phyloP scores from a whole-genome alignment of 2,329 filamentous ascomycete genomes.

The Microcyclospora pomicola region DNA sequence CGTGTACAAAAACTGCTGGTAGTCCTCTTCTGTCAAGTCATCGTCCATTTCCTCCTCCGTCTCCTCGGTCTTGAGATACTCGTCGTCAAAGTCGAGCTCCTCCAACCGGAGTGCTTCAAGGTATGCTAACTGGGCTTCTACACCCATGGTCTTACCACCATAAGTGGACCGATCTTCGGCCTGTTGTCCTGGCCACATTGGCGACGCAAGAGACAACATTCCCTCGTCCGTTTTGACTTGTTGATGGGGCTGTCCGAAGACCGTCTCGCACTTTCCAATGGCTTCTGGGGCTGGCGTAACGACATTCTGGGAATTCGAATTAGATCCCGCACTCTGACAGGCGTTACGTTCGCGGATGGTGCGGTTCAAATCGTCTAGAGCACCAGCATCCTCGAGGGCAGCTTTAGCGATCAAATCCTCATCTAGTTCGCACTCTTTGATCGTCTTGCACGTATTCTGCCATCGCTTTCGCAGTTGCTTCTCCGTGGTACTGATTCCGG shows the following conservation, averaged over 20 bases:
- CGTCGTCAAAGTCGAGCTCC: conserved; percentile 1
- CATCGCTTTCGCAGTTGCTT: no score
- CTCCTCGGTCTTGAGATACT: background rate
- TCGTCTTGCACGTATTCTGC: background rate
- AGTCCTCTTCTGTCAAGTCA: conserved; percentile 3
- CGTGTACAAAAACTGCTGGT: conserved; percentile 5
- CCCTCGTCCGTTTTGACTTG: background rate
- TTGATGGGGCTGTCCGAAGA: background rate
- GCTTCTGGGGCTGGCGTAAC: background rate
- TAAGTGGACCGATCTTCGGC: conserved; percentile 2
- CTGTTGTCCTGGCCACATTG: background rate
- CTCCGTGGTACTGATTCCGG: no score
- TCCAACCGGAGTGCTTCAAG: conserved; percentile 1
- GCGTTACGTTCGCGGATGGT: conserved; percentile 1
- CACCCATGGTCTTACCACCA: conserved; percentile 9
- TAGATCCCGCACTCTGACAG: background rate
- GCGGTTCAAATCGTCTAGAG: conserved; percentile 5
- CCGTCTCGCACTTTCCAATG: background rate
- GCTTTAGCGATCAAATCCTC: no score
- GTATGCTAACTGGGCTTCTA: conserved; percentile 1
- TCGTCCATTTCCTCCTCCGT: conserved; percentile 2
- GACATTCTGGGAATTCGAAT: background rate
- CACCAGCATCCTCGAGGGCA: background rate
- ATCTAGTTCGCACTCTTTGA: no score
- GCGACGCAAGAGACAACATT: background rate